phyloP scores from a whole-genome alignment of 176 grass and related monocot species.

The Triticum monococcum region DNA sequence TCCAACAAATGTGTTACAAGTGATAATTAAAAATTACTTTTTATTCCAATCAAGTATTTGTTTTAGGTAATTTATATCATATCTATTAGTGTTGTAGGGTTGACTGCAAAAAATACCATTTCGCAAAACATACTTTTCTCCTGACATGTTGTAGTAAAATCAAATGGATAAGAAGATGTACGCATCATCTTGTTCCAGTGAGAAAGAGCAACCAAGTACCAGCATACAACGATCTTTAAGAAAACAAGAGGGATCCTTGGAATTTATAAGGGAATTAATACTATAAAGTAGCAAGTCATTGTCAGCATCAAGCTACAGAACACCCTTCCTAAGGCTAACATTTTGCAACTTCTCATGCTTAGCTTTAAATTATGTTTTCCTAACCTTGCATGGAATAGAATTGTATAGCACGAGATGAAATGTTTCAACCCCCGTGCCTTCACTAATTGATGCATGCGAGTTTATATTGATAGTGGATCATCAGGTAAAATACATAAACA shows the following conservation, averaged over 20 bases:
- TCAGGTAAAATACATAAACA: conserved; percentile 3
- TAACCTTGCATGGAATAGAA: too few species aligned
- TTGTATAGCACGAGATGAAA: conserved; percentile 57
- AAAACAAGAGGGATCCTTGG: neutral
- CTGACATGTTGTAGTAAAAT: neutral
- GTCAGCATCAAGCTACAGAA: too few species aligned
- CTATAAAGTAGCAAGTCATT: too few species aligned
- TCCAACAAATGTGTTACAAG: too few species aligned
- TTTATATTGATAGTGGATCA: conserved; percentile 20
- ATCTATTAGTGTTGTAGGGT: neutral
- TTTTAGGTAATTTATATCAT: neutral
- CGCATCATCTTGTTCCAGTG: neutral
- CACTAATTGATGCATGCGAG: conserved; percentile 51
- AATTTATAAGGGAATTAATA: too few species aligned
- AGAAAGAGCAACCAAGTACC: neutral
- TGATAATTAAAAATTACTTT: neutral
- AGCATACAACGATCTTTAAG: neutral
- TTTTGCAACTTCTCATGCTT: too few species aligned
- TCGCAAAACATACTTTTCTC: neutral
- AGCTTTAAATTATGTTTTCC: conserved; percentile 39
- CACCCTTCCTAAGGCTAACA: too few species aligned
- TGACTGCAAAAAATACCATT: neutral
- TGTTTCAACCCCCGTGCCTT: conserved; percentile 65
- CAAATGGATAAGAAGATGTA: neutral
- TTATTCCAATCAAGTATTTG: neutral